These are phyloP conservation scores for Cytospora chrysosperma DNA, from an alignment of 2,329 filamentous ascomycete genomes.

Conservation along the genomic window DNA sequence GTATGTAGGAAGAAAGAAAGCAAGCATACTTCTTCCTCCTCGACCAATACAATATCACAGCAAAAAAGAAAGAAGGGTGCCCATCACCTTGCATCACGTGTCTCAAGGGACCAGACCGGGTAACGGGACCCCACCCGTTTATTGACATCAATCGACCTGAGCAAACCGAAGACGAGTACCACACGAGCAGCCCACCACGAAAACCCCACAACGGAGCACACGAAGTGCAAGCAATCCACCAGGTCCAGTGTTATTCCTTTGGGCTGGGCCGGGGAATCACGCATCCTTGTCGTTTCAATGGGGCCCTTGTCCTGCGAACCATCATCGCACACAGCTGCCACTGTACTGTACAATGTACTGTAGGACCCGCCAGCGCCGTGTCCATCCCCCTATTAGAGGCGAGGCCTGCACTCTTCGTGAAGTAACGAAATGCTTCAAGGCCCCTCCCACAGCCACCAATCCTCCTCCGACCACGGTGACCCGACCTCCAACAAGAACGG, in stretches of 20 bases:
- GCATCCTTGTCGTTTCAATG: slow-evolving; percentile 18
- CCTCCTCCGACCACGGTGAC: background rate
- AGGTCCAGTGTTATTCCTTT: slow-evolving; percentile 20
- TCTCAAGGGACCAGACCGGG: slow-evolving; percentile 4
- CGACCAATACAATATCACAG: background rate
- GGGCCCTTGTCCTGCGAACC: slow-evolving; percentile 17
- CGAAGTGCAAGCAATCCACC: slow-evolving; percentile 22
- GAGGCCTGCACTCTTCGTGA: slow-evolving; percentile 5
- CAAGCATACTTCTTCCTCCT: no score
- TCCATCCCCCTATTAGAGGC: slow-evolving; percentile 18
- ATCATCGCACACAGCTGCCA: background rate
- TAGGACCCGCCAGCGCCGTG: slow-evolving; percentile 14
- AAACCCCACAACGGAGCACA: slow-evolving; percentile 10
- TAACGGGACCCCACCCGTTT: slow-evolving; percentile 8
- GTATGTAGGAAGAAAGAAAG: background rate
- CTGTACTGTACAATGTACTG: no score
- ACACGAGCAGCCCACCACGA: slow-evolving; percentile 12
- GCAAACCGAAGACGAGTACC: slow-evolving; percentile 15
- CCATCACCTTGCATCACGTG: slow-evolving; percentile 4
- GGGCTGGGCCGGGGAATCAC: slow-evolving; percentile 4
- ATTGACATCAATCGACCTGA: no score
- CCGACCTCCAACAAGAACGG: background rate
- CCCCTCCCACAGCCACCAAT: background rate
- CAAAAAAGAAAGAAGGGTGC: background rate
- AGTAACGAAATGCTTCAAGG: background rate